Base-by-base conservation (phyloP, 176 grass and related monocot species). In the Carex kokanica region DNA sequence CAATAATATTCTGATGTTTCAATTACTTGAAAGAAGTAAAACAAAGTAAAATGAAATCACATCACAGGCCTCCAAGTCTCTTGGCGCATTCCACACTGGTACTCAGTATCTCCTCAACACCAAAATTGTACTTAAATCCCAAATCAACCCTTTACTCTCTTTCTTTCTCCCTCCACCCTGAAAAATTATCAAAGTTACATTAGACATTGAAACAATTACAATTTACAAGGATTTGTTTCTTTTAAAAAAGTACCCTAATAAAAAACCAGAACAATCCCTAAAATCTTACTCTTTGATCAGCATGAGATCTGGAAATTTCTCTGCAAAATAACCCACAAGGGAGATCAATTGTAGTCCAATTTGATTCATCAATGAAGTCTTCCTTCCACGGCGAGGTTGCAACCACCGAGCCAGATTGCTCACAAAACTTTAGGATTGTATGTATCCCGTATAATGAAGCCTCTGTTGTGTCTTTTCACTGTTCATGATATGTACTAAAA, bases 51-150 rank as follows among this genome's bases (percentile, higher is more conserved):
- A 47, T 12, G 10, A 3, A 38, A 57, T 88, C 23, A 90, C 23
- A 57, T 88, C 23, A 90, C 23, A 94, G 65, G 18, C 29, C 80
- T 60, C 83, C 82, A 15, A 91, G 0, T 15, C 86, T 87, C 84
- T 86, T 88, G 62, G 86, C 82, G 57, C 88, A 95, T 53, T 87
- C 84, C 13, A 95, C 84, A 60, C 78, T 88, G 27, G 13, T 7
- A 58, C 85, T 84, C 21, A 96, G 2, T 78, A 84, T 90, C 74
- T 96, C 85, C 59, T 91, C 87, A 73, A 91, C 85, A 0, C 79
- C 45, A 24, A 87, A 89, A 20, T 38, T 88, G 70, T 86, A 95
- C 32, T 38, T 91, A 85, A 96, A 96, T 6, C 93, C 90, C 61
- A 93, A 17, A 55, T 93, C 87, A 68, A 43, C 40, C 3, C 13